These are phyloP conservation scores for Chenopodium berlandieri DNA, from an alignment of 148 eudicot species.

Conservation along the genomic window DNA sequence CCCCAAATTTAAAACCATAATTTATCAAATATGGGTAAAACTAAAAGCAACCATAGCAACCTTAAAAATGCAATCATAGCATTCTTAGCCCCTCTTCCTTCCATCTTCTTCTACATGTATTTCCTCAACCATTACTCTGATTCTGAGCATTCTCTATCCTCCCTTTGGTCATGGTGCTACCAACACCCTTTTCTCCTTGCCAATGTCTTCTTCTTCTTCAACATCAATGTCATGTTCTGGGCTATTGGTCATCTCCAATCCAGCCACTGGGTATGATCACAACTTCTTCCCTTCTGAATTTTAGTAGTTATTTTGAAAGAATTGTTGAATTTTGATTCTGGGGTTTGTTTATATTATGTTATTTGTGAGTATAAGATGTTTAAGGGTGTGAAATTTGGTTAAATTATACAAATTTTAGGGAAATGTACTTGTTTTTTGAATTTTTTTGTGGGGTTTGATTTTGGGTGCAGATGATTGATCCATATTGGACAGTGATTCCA, in stretches of 20 bases:
- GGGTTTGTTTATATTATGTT: not conserved
- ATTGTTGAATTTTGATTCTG: not conserved
- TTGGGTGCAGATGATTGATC: constrained; percentile 74
- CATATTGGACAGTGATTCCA: constrained; percentile 89
- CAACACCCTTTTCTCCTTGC: constrained; percentile 71
- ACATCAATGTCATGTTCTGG: constrained; percentile 79
- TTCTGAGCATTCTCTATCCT: constrained; percentile 23
- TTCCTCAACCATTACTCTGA: constrained; percentile 44
- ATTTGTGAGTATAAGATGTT: not conserved
- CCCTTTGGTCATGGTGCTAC: constrained; percentile 73
- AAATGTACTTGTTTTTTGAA: not conserved
- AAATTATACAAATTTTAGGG: not conserved
- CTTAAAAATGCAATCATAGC: constrained; percentile 56
- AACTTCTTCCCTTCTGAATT: not conserved
- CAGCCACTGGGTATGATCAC: constrained; percentile 78
- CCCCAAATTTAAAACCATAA: not conserved
- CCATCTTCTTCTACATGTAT: constrained; percentile 58
- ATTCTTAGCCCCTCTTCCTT: constrained; percentile 69
- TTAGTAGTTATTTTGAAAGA: not conserved
- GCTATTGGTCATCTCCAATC: constrained; percentile 62
- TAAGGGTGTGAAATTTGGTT: not conserved
- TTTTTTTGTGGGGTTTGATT: not conserved
- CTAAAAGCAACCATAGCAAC: constrained; percentile 29
- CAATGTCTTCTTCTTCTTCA: constrained; percentile 67
- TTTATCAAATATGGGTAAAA: constrained; percentile 14